phyloP scores from a whole-genome alignment of 1,284 basidiomycete genomes.

The Puccinia novopanici region DNA sequence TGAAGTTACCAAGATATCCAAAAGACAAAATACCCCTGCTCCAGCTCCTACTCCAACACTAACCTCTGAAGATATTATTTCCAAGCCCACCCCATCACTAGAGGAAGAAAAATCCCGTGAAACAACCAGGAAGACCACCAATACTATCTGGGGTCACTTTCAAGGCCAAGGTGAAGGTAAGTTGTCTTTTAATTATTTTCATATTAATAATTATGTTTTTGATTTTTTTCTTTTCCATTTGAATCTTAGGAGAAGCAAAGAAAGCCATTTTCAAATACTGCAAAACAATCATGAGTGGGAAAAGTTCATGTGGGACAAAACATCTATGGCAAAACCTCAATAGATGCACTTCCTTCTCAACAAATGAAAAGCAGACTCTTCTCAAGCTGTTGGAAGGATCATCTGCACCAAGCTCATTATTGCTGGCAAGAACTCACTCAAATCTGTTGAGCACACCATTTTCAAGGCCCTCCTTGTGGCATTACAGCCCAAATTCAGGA shows the following conservation, averaged over 20 bases:
- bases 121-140: not conserved
- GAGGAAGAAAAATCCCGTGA: not conserved
- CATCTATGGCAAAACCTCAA: not conserved
- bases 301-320: too few relatives aligned
- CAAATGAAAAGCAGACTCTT: too few relatives aligned
- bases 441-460: too few relatives aligned
- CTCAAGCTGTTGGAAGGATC: too few relatives aligned
- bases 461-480: too few relatives aligned
- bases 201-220: too few relatives aligned
- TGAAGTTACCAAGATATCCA: too few relatives aligned
- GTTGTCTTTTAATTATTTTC: not conserved
- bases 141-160: not conserved
- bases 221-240: not conserved
- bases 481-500: not conserved
- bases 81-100: too few relatives aligned
- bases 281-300: not conserved
- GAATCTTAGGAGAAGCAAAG: not conserved
- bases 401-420: not conserved
- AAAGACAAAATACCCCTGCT: too few relatives aligned
- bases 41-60: too few relatives aligned
- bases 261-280: not conserved
- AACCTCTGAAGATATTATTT: too few relatives aligned
- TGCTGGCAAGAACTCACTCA: not conserved
- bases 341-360: not conserved
- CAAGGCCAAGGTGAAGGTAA: not conserved